Evolutionary conservation across 331 rosid genomes (phyloP).

Genomic region (Quercus tomentella): DNA sequence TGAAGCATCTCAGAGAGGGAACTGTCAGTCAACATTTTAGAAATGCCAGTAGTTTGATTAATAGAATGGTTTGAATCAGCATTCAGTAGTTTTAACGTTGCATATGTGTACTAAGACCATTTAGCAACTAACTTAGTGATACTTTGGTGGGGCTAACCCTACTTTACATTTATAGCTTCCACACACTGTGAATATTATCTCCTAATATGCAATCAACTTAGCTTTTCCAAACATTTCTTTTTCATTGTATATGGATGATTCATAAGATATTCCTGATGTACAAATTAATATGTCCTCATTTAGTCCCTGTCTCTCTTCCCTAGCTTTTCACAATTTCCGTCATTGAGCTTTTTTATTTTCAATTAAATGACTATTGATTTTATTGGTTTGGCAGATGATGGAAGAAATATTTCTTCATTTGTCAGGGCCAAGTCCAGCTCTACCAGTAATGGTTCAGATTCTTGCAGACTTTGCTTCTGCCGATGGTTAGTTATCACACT

Average conservation of each 20-base stretch:
- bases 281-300: neutral
- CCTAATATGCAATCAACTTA: neutral
- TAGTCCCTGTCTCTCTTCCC: neutral
- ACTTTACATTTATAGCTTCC: neutral
- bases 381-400: constrained; percentile 77
- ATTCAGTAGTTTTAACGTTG: neutral
- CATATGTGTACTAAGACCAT: neutral
- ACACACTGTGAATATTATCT: neutral
- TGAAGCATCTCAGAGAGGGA: neutral
- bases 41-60: neutral
- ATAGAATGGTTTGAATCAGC: neutral
- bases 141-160: neutral
- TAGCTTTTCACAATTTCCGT: neutral
- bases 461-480: constrained; percentile 92
- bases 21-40: neutral
- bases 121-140: neutral
- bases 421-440: constrained; percentile 74
- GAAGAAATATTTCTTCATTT: constrained; percentile 92
- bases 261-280: neutral
- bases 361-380: constrained; percentile 14
- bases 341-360: constrained; percentile 2
- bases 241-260: no score
- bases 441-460: constrained; percentile 90
- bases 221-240: no score
- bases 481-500: constrained; percentile 55